Evolutionary conservation across 2,329 filamentous ascomycete genomes (phyloP).

Genomic region (Cercospora sp.): DNA sequence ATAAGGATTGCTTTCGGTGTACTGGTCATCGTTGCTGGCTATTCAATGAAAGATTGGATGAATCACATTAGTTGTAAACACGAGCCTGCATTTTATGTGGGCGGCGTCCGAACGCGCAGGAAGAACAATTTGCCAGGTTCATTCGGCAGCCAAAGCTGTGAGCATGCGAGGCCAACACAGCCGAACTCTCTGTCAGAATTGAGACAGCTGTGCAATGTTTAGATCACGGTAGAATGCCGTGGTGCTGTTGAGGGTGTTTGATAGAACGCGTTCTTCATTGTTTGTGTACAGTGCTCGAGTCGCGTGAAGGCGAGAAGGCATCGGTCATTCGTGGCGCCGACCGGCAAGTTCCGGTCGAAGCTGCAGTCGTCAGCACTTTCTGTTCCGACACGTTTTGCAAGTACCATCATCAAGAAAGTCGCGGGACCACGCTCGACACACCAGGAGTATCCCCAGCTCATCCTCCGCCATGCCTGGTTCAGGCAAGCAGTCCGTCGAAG

Average conservation of each 20-base stretch:
- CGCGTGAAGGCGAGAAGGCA: neutral
- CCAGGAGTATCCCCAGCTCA: constrained; percentile 15
- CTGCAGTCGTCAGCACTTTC: constrained; percentile 7
- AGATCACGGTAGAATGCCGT: neutral
- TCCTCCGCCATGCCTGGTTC: constrained; percentile 32
- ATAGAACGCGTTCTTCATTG: neutral
- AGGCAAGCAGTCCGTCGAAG: constrained; percentile 34
- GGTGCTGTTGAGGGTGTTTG: neutral
- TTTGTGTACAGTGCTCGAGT: neutral
- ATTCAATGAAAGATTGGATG: neutral
- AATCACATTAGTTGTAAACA: neutral
- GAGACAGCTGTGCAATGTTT: neutral
- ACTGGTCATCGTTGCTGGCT: neutral
- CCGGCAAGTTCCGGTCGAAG: neutral
- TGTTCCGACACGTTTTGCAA: constrained; percentile 11
- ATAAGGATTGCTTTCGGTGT: constrained; percentile 21
- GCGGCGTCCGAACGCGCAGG: neutral
- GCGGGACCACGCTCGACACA: neutral
- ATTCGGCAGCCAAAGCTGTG: too few relatives aligned
- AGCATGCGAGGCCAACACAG: neutral
- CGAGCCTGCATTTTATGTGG: neutral
- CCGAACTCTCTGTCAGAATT: neutral
- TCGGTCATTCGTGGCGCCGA: neutral
- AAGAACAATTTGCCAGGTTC: constrained; percentile 16
- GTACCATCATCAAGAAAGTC: constrained; percentile 6